Evolutionary conservation across 345 rosid species (phyloP), one percentile per base, ranked within the genome.

Genomic region (Bruguiera parviflora): DNA sequence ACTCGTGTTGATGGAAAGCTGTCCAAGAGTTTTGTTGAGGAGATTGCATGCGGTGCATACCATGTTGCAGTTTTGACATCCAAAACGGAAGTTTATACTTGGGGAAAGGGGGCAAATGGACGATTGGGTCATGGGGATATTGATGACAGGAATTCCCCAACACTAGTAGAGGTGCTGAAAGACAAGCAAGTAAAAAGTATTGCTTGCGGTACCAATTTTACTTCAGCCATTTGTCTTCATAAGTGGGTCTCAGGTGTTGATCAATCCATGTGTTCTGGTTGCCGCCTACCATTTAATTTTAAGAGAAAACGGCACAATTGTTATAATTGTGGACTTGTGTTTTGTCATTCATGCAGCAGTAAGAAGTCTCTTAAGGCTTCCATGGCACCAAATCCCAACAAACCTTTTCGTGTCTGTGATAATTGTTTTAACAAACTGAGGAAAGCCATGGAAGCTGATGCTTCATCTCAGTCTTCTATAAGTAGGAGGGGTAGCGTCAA

Each of bases 81-180:
- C 22, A 90, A 84, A 78, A 95, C 92, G 2, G 98, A 95, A 82
- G 98, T 95, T 67, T 95, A 87, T 76, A 90, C 96, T 25, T 95
- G 99, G 99, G 99, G 99, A 63, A 95, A 92, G 82, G 99, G 98
- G 77, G 86, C 96, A 70, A 90, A 92, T 75, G 99, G 99, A 77
- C 84, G 99, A 71, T 81, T 95, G 63, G 98, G 98, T 65, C 98
- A 95, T 78, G 98, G 98, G 64, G 91, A 95, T 81, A 79, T 80
- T 37, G 96, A 88, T 82, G 99, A 95, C 79, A 80, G 88, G 77
- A 92, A 83, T 71, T 82, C 82, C 63, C 99, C 99, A 16, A 72
- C 89, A 29, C 43, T 92, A 70, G 91, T 92, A 24, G 99, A 90
- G 78, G 88, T 92, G 32, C 82, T 92, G 66, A 95, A 87, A 80